Conservation (phyloP, 1,284 basidiomycete species). For the Ceraceosorus bombacis region DNA sequence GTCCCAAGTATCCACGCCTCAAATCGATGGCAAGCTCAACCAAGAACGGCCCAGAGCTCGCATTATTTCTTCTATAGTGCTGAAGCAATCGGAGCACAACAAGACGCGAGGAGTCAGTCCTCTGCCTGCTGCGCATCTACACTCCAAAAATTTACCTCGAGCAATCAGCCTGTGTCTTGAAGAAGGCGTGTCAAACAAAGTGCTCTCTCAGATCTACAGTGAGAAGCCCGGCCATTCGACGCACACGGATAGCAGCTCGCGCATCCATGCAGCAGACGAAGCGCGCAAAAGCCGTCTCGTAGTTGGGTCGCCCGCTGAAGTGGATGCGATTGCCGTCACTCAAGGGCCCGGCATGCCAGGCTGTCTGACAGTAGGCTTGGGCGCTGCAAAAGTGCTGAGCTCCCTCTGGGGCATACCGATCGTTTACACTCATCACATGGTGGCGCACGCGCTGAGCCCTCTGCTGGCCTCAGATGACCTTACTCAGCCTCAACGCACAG, state of each 20-base stretch:
- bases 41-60: conserved; percentile 11
- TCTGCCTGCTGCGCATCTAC: conserved; percentile 28
- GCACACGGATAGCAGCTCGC: no score
- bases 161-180: conserved; percentile 28
- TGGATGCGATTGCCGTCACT: conserved; percentile 46
- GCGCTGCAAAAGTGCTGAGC: conserved; percentile 34
- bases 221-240: no score
- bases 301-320: conserved; percentile 7
- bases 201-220: not conserved
- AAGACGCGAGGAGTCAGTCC: conserved; percentile 40
- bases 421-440: conserved; percentile 46
- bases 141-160: conserved; percentile 30
- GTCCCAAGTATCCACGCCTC: not conserved
- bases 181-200: conserved; percentile 8
- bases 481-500: no score
- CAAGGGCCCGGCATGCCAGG: conserved; percentile 44
- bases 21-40: not conserved
- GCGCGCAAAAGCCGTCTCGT: not conserved
- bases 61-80: conserved; percentile 34
- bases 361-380: conserved; percentile 34
- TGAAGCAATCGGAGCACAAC: conserved; percentile 36
- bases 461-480: conserved; percentile 19
- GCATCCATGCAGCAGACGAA: no score
- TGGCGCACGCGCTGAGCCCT: conserved; percentile 33
- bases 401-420: conserved; percentile 32